These are phyloP conservation scores for Hericium coralloides DNA, from an alignment of 768 basidiomycete species.

Conservation along the genomic window DNA sequence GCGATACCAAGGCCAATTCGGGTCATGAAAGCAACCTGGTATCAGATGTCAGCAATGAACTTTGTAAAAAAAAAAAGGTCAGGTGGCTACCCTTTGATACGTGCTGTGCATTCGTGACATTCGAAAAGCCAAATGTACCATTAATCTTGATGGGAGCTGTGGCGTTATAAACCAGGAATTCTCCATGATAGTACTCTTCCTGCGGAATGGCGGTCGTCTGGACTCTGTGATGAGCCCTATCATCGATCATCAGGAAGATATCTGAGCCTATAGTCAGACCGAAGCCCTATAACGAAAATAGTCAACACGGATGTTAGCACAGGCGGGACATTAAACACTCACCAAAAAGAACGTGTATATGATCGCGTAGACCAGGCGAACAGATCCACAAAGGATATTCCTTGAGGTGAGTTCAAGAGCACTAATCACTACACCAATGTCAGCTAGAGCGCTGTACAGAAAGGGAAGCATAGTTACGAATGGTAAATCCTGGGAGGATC, in stretches of 20 bases:
- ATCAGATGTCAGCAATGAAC: no score
- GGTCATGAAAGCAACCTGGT: conserved; percentile 67
- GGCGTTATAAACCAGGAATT: conserved; percentile 33
- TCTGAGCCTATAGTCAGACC: conserved; percentile 81
- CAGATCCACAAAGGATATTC: conserved; percentile 74
- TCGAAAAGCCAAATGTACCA: conserved; percentile 22
- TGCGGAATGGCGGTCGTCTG: conserved; percentile 21
- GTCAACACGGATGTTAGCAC: not conserved
- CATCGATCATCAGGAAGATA: conserved; percentile 64
- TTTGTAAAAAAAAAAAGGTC: not conserved
- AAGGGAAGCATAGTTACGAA: conserved; percentile 39
- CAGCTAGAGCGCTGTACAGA: not conserved
- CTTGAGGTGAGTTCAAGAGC: conserved; percentile 75
- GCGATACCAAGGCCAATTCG: conserved; percentile 67
- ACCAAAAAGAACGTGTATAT: conserved; percentile 81
- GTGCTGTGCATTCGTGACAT: conserved; percentile 18
- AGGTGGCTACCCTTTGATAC: conserved; percentile 21
- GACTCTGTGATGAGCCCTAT: conserved; percentile 35
- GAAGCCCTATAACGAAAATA: conserved; percentile 49
- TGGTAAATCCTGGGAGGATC: conserved; percentile 82
- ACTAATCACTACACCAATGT: conserved; percentile 46
- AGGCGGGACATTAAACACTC: conserved; percentile 10
- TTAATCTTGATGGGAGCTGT: conserved; percentile 17
- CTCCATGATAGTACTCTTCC: conserved; percentile 37
- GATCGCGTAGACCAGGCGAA: conserved; percentile 77